These are phyloP conservation scores for Gleditsia sinensis DNA, from an alignment of 306 rosid species.

Conservation along the genomic window DNA sequence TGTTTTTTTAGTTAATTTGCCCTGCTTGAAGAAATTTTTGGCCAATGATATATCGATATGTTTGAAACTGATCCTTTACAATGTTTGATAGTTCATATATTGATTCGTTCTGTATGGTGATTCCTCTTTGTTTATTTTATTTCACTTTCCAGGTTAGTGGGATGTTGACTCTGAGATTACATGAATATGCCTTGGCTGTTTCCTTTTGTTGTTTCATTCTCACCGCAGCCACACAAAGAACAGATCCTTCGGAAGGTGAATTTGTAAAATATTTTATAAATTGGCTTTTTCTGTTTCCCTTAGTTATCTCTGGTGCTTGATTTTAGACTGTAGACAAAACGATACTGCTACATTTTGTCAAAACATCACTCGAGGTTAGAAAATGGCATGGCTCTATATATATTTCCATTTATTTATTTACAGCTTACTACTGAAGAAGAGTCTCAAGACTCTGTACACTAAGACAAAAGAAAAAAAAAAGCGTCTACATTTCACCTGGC, in stretches of 20 bases:
- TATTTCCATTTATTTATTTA: no score
- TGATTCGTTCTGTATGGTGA: neutral
- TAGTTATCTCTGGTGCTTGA: conserved; percentile 22
- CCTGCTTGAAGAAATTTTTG: neutral
- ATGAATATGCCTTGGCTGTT: conserved; percentile 49
- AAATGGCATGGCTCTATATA: conserved; percentile 23
- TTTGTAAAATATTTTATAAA: neutral
- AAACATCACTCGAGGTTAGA: conserved; percentile 10
- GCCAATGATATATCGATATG: neutral
- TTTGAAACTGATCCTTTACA: conserved; percentile 2
- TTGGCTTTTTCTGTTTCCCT: conserved; percentile 19
- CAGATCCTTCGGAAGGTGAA: conserved; percentile 81
- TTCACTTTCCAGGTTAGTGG: conserved; percentile 37
- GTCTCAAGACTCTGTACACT: neutral
- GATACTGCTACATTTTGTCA: neutral
- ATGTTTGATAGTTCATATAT: neutral
- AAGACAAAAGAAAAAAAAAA: neutral
- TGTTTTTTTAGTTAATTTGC: neutral
- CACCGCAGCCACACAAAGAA: conserved; percentile 42
- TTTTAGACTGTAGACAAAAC: neutral
- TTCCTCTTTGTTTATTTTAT: neutral
- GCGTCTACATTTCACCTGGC: neutral
- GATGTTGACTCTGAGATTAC: conserved; percentile 52
- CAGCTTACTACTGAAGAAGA: neutral
- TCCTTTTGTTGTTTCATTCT: conserved; percentile 41